Base-by-base conservation (phyloP, 2,329 filamentous ascomycete genomes). In the Fonsecaea multimorphosa region DNA sequence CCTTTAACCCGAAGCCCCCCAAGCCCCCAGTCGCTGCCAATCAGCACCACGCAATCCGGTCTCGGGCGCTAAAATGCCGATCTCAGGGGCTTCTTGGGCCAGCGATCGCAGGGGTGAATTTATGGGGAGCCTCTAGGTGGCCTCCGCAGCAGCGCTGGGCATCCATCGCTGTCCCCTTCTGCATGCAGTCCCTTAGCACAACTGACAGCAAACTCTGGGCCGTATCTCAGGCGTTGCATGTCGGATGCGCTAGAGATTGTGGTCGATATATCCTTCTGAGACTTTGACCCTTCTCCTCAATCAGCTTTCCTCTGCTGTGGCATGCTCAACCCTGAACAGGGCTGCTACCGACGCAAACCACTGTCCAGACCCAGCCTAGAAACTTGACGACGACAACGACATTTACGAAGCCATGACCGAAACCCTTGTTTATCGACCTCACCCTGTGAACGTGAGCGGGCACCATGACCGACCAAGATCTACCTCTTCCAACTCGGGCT, bases 401-500 rank as follows among this genome's bases (percentile, higher is more conserved):
- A n/a, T 56, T 40, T 19, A 53, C 57, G 56, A 57, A 24, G 38
- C 52, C 22, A 68, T 68, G 66, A 58, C 68, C 9, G 66, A 68
- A 34, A 64, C 63, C 5, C 36, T 67, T 31, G 58, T 64, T 34
- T 66, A 68, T 63, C 66, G 63, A 29, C 62, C 64, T 40, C 66
- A 68, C 54, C 55, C 62, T 36, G 32, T 51, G 53, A 40, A 58
- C 58, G 14, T 49, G 44, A 49, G 44, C 44, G 55, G 58, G 16
- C 64, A 61, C 53, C 32, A 62, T 51, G 68, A 61, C 59, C 40
- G 65, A 27, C 68, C 66, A 29, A 38, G 59, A 40, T 70, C 68
- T 29, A 63, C 53, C 38, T 68, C 87, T 29, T 89, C 87, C 49
- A 87, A 89, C 73, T 79, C 81, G 19, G 83, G 87, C 34, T 81